phyloP scores from a whole-genome alignment of 305 asterid species.

The Solanum hybrid region DNA sequence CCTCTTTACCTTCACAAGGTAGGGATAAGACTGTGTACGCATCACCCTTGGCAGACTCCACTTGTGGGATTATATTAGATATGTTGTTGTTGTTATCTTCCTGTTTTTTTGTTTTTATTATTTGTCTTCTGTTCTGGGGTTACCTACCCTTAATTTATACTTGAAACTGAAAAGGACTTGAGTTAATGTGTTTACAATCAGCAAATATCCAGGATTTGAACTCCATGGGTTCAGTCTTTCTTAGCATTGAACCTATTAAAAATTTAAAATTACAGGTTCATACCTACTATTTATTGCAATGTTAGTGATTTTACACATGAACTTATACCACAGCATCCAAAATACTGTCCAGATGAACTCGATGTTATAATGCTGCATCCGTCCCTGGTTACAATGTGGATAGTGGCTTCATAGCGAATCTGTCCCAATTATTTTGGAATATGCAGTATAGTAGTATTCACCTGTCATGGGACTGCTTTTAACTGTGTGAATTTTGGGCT shows the following conservation, averaged over 20 bases:
- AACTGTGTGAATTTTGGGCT: not conserved
- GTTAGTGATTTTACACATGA: not conserved
- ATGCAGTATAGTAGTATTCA: not conserved
- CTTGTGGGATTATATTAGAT: not conserved
- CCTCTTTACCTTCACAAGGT: not conserved
- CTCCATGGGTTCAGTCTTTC: not conserved
- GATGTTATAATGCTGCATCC: not conserved
- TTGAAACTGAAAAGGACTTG: not conserved
- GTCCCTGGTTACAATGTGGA: not conserved
- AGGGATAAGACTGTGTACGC: not conserved
- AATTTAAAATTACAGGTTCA: not conserved
- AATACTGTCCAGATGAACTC: not conserved
- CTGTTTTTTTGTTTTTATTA: not conserved
- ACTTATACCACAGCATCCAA: not conserved
- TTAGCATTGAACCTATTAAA: not conserved
- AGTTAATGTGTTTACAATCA: not conserved
- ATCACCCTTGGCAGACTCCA: not conserved
- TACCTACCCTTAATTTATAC: not conserved
- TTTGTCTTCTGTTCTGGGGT: not conserved
- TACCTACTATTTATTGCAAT: not conserved
- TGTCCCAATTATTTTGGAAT: not conserved
- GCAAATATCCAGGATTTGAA: not conserved
- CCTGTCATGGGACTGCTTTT: not conserved
- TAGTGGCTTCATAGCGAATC: not conserved
- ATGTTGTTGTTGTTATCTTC: not conserved